Evolutionary conservation across 192 early-diverging fungal species (phyloP).

Genomic region (Coemansia sp.): DNA sequence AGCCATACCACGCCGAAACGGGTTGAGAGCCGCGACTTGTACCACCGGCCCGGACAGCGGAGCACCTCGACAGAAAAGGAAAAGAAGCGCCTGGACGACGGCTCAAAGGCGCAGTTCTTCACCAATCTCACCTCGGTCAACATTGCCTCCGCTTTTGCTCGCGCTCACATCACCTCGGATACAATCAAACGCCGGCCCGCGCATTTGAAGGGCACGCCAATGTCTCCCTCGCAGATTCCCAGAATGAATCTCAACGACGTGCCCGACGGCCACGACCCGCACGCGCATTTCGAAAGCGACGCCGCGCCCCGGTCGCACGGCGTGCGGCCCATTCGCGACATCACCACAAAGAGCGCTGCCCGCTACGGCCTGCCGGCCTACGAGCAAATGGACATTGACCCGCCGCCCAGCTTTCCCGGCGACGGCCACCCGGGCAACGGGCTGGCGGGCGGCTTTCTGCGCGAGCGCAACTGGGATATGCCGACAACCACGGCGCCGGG

Average conservation of each 20-base stretch:
- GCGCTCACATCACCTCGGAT: conserved; percentile 43
- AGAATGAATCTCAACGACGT: conserved; percentile 29
- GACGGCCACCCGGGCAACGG: conserved; percentile 1
- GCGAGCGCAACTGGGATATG: conserved; percentile 23
- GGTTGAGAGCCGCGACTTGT: conserved; percentile 40
- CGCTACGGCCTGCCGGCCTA: neutral
- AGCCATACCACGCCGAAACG: conserved; percentile 26
- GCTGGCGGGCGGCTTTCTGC: conserved; percentile 22
- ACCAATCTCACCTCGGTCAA: conserved; percentile 51
- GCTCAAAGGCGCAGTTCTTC: conserved; percentile 16
- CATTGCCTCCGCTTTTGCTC: conserved; percentile 52
- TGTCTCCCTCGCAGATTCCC: conserved; percentile 47
- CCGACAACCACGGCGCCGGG: conserved; percentile 9
- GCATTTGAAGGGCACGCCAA: conserved; percentile 43
- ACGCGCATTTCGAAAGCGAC: conserved; percentile 25
- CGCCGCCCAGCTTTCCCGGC: neutral
- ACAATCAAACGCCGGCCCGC: conserved; percentile 39
- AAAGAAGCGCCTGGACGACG: conserved; percentile 12
- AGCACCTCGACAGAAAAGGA: conserved; percentile 40
- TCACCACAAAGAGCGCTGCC: conserved; percentile 12
- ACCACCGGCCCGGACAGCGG: conserved; percentile 45
- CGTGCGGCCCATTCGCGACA: conserved; percentile 31
- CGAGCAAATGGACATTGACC: conserved; percentile 31
- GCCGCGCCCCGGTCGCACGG: conserved; percentile 21
- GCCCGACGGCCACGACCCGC: conserved; percentile 20